Base-by-base conservation (phyloP, 1,284 basidiomycete genomes). In the Chalciporus sp. region DNA sequence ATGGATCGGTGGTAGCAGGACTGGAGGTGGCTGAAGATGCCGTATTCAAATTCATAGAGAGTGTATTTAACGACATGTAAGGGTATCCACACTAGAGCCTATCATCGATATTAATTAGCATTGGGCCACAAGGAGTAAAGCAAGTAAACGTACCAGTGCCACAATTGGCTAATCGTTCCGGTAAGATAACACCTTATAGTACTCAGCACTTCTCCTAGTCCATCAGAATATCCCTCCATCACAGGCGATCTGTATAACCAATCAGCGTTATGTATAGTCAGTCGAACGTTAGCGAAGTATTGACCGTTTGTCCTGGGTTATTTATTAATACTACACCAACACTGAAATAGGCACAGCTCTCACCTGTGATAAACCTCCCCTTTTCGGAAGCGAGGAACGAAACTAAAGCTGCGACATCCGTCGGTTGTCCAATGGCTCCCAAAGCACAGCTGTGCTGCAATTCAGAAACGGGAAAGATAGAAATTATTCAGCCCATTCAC, bases 331-430 rank as follows among this genome's bases (percentile, higher is more conserved):
- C 11, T 10, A 17, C 9, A 16, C 37, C 8, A 41, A 16, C 7
- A 3, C 11, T 27, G 23, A 49, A 10, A 6, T 11, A n/a, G 8
- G 28, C n/a, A 41, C 12, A 6, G 11, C 19, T 6, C 51, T 12
- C 39, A 52, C 52, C 52, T 6, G 52, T 53, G 33, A 53, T 52
- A 31, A 44, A 53, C n/a, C 16, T 17, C 8, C 42, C 49, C 27
- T 26, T 53, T 31, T 43, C 49, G 35, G 52, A 52, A 6, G 43
- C 52, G 26, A 52, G 49, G 26, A 53, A 53, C 27, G 48, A 53
- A 7, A 51, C 51, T 11, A 53, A 11, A 16, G 49, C 49, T 19
- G 52, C 52, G 3, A 53, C 49, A 16, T 53, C 52, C 5, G 41
- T 31, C 5, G 49, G 49, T 40, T 52, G 52, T 14, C 52, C 52